Percentiles rank a stretch among this genome's conserved stretches.
Evolutionary conservation across 768 basidiomycete species (phyloP).

Genomic region (Naganishia randhawae): DNA sequence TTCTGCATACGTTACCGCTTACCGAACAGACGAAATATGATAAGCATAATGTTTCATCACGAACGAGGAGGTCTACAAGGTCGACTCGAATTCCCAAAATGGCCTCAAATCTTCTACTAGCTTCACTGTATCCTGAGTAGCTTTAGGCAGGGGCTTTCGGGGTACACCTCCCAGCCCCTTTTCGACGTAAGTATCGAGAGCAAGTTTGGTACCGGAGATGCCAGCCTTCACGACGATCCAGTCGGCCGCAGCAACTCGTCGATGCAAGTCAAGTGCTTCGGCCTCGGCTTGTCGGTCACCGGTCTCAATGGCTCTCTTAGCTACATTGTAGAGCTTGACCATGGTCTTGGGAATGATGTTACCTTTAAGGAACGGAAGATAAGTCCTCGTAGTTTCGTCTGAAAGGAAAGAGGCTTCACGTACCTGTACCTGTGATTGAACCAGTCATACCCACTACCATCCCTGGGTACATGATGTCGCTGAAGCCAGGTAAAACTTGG

Average conservation of each 20-base stretch:
- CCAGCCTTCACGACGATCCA: slow-evolving; percentile 51
- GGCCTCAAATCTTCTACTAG: slow-evolving; percentile 49
- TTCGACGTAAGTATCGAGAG: slow-evolving; percentile 47
- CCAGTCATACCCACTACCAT: slow-evolving; percentile 64
- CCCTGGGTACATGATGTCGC: slow-evolving; percentile 63
- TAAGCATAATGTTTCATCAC: too few relatives aligned
- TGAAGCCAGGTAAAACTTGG: slow-evolving; percentile 67
- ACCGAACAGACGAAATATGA: too few relatives aligned
- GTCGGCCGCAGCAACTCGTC: slow-evolving; percentile 50
- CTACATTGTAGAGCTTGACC: slow-evolving; percentile 48
- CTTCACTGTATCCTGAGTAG: slow-evolving; percentile 42
- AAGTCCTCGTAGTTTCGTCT: not conserved
- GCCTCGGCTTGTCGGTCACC: slow-evolving; percentile 42
- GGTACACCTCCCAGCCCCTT: slow-evolving; percentile 48
- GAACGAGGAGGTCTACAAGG: too few relatives aligned
- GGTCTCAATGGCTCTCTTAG: slow-evolving; percentile 44
- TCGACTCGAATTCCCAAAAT: slow-evolving; percentile 46
- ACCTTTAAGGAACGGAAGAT: slow-evolving; percentile 30
- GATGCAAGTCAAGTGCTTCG: slow-evolving; percentile 50
- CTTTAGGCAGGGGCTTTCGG: slow-evolving; percentile 46
- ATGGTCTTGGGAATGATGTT: slow-evolving; percentile 53
- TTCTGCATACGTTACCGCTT: too few relatives aligned
- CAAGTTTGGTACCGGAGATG: slow-evolving; percentile 50
- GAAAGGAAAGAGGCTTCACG: not conserved
- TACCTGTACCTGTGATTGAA: slow-evolving; percentile 57